These are phyloP conservation scores for Elsinoe australis DNA, from an alignment of 2,329 filamentous ascomycete species.

Conservation along the genomic window DNA sequence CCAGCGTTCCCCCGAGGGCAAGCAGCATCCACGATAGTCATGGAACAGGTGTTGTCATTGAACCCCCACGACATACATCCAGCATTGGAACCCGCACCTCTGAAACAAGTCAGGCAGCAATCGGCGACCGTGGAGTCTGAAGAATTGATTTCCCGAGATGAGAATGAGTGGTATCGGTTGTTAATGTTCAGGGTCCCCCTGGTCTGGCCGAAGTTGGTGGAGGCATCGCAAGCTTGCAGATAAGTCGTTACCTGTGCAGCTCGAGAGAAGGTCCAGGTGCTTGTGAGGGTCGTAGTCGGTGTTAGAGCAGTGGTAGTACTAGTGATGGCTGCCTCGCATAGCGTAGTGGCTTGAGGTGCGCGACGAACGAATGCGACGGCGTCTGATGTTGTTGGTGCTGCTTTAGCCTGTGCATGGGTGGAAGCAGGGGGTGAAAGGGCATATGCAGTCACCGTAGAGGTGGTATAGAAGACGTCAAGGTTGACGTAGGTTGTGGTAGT, in stretches of 20 bases:
- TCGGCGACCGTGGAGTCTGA: background rate
- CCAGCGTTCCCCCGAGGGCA: slow-evolving; percentile 6
- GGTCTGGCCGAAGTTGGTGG: background rate
- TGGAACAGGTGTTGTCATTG: slow-evolving; percentile 6
- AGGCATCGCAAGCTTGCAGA: slow-evolving; percentile 6
- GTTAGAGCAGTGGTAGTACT: slow-evolving; percentile 7
- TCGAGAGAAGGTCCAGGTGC: slow-evolving; percentile 8
- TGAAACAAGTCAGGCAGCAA: slow-evolving; percentile 7
- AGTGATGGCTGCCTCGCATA: slow-evolving; percentile 1
- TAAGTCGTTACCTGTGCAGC: slow-evolving; percentile 6
- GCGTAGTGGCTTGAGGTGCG: background rate
- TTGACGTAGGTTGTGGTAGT: slow-evolving; percentile 7
- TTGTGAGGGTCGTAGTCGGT: slow-evolving; percentile 9
- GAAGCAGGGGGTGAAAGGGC: slow-evolving; percentile 26
- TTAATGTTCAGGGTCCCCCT: background rate
- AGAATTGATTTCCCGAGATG: background rate
- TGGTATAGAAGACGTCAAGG: slow-evolving; percentile 13
- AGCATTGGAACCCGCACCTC: background rate
- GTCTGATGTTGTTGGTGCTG: background rate
- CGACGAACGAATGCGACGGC: background rate
- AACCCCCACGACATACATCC: slow-evolving; percentile 5
- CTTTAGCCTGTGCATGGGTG: background rate
- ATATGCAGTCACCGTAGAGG: slow-evolving; percentile 9
- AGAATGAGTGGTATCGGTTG: slow-evolving; percentile 11
- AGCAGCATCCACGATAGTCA: slow-evolving; percentile 1